Percentiles rank a stretch among this genome's conserved stretches.
Evolutionary conservation across 306 rosid species (phyloP).

Genomic region (Ochetophila trinervis): DNA sequence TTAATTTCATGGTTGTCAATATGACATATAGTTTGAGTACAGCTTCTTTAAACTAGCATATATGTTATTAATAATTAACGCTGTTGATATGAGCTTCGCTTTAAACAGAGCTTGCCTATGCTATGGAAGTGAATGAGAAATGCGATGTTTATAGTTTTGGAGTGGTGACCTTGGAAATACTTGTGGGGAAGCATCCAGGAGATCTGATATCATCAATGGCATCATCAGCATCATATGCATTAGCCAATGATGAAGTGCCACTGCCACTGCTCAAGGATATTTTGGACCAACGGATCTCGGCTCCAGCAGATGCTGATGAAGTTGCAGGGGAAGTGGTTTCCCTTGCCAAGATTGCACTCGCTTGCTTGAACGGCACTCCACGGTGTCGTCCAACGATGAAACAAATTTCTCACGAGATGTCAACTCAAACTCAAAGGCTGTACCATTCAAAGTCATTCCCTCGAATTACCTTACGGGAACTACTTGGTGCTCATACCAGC

Average conservation of each 20-base stretch:
- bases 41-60: too few relatives aligned
- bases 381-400: slow-evolving; percentile 15
- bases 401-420: slow-evolving; percentile 3
- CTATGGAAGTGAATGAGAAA: slow-evolving; percentile 10
- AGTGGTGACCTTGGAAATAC: slow-evolving; percentile 16
- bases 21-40: too few relatives aligned
- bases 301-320: background rate
- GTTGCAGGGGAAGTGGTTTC: background rate
- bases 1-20: too few relatives aligned
- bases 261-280: background rate
- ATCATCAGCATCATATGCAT: background rate
- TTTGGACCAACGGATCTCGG: slow-evolving; percentile 13
- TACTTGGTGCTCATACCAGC: background rate
- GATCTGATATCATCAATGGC: background rate
- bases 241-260: background rate
- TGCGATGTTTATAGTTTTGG: slow-evolving; percentile 19
- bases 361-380: background rate
- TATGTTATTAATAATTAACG: too few relatives aligned
- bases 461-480: background rate
- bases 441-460: background rate
- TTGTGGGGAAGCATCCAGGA: slow-evolving; percentile 12
- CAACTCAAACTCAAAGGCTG: background rate
- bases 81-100: background rate
- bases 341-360: background rate
- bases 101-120: slow-evolving; percentile 22